Evolutionary conservation across 2,329 filamentous ascomycete genomes (phyloP), one percentile per base, ranked within the genome.

Genomic region (Pestalotiopsis sp.): DNA sequence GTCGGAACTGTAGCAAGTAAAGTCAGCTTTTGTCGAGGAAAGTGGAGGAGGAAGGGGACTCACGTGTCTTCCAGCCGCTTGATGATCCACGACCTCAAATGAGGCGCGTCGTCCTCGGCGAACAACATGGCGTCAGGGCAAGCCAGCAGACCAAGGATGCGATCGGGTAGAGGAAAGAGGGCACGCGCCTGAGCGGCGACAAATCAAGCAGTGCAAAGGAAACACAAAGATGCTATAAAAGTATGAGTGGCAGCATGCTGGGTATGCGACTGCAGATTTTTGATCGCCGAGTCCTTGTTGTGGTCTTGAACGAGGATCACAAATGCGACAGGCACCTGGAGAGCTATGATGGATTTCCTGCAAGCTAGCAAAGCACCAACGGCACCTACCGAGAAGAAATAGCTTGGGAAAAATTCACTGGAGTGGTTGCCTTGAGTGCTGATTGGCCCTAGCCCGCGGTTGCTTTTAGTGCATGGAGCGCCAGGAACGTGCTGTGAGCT

Each of bases 41-140:
- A 36, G 31, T 41, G 3, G 9, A 49, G 67, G 66, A 56, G 66
- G 39, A 68, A 57, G 59, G 20, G 52, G 61, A 57, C 58, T 39
- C 56, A 93, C 91, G 91, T 92, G 76, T 92, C 89, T 77, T 93
- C 92, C 66, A 95, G 87, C 71, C 92, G 88, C 80, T 91, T 91
- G 71, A 94, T 89, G 71, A 95, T 90, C 92, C 92, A 95, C 69
- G 86, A 84, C 83, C 93, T 94, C 67, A 96, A 84, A 70, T 87
- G 81, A 67, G 86, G 82, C 79, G 85, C 83, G 79, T 92, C 88
- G 73, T 87, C 85, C 75, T 91, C 89, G 59, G 85, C 80, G 75
- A 91, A 91, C 73, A 91, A 76, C 89, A 91, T 91, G 67, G 74
- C 81, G 71, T 67, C 14, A 4, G 31, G 45, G 13, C 20, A n/a